Base-by-base conservation (phyloP, 805 yeast species). In the Starmerella vitae region DNA sequence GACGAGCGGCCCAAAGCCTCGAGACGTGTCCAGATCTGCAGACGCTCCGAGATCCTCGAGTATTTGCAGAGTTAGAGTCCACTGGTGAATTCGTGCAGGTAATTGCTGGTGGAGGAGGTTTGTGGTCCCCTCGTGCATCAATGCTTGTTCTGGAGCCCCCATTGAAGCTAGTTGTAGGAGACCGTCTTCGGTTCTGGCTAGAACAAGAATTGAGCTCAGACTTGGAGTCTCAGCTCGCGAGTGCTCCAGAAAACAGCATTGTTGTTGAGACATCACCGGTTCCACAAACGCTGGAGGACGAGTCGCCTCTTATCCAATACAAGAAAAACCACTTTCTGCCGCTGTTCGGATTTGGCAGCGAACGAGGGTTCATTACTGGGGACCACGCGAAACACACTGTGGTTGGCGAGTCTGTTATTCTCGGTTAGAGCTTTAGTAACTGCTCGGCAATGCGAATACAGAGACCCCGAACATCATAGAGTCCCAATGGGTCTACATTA, bases 91-190 rank as follows among this genome's bases (percentile, higher is more conserved):
- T 66, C 38, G 69, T 60, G 53, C 69, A 71, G 50, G 74, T 78
- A 17, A 64, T 74, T 26, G 85, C 82, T 4, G 85, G 85, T 3
- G 85, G 84, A 1, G 85, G 85, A 2, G 78, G 83, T 2, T 75
- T 77, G 2, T 78, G 84, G 84, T 81, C 83, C 1, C 71, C 75
- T 21, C 70, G 77, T 40, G 74, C 79, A 2, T 71, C 71, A 25
- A 70, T 74, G 53, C 62, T 78, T n/a, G 85, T 74, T 1, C 53
- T 78, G 10, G 78, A 78, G 21, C 76, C 82, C 1, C 67, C 67
- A 2, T 76, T 76, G 1, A 51, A 59, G 18, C 49, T 68, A 5
- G 39, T 39, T 2, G 57, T 51, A n/a, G 76, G 76, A n/a, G 68
- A 66, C 46, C 50, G 53, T 28, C 57, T 73, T 30, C 62, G 65